Conservation (phyloP, 192 early-diverging fungal genomes). For the Spinellus fusiger region DNA sequence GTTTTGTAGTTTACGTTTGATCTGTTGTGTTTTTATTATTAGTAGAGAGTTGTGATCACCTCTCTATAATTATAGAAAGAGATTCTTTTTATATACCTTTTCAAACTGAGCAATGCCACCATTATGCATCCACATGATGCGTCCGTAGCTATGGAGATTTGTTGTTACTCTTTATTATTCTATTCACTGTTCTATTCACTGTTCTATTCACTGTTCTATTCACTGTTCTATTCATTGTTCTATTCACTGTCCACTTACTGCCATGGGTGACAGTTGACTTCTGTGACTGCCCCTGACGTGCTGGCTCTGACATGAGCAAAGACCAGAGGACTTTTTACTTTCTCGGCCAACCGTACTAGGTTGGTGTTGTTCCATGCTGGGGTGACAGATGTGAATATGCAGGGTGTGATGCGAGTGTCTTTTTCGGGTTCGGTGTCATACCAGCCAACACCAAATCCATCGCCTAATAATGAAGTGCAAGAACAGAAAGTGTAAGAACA, state of each 20-base stretch:
- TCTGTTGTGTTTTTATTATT: constrained; percentile 25
- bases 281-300: constrained; percentile 66
- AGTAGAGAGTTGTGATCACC: neutral
- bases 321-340: constrained; percentile 65
- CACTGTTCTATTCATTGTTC: neutral
- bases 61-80: neutral
- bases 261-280: constrained; percentile 72
- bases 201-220: neutral
- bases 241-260: constrained; percentile 28
- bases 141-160: constrained; percentile 37
- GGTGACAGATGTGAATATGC: constrained; percentile 77
- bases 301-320: constrained; percentile 79
- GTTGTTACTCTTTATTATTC: neutral
- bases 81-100: constrained; percentile 23
- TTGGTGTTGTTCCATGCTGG: constrained; percentile 82
- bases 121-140: constrained; percentile 84
- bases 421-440: constrained; percentile 55
- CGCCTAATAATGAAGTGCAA: constrained; percentile 35
- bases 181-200: neutral
- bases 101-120: constrained; percentile 63
- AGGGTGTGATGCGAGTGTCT: constrained; percentile 44
- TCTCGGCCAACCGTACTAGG: constrained; percentile 66
- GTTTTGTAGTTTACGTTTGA: constrained; percentile 63
- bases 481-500: neutral
- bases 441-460: constrained; percentile 78